Evolutionary conservation across 2,329 filamentous ascomycete genomes (phyloP).

Genomic region (Hirsutella thompsonii): DNA sequence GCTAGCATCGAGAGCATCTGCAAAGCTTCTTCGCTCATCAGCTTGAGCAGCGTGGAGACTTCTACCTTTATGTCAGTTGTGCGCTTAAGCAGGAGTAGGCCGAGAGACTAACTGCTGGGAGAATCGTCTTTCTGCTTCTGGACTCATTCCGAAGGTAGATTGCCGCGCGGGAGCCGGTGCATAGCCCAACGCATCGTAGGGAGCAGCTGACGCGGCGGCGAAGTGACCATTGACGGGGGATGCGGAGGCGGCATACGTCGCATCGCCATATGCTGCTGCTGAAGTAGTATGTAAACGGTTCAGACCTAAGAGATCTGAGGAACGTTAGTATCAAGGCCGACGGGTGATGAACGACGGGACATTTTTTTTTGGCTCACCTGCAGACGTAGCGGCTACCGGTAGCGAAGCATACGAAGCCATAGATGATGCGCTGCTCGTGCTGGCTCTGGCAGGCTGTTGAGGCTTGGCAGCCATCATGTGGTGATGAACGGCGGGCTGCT

Average conservation of each 20-base stretch:
- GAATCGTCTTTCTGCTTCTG: constrained; percentile 55
- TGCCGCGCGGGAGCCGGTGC: constrained; percentile 50
- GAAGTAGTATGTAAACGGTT: constrained; percentile 50
- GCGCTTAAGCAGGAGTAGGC: constrained; percentile 20
- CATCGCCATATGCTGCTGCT: constrained; percentile 58
- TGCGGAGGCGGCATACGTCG: constrained; percentile 52
- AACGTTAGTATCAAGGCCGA: background rate
- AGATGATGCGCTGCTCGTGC: constrained; percentile 41
- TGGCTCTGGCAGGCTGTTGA: constrained; percentile 36
- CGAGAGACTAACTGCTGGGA: constrained; percentile 60
- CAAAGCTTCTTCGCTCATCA: constrained; percentile 57
- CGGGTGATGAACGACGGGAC: constrained; percentile 24
- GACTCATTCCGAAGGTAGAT: constrained; percentile 38
- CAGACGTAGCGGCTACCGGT: constrained; percentile 59
- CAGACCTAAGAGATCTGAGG: constrained; percentile 53
- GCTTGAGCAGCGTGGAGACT: constrained; percentile 18
- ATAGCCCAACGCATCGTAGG: constrained; percentile 69
- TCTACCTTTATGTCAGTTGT: too few relatives aligned
- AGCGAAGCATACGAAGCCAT: constrained; percentile 63
- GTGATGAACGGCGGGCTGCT: constrained; percentile 37
- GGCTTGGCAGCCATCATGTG: constrained; percentile 36
- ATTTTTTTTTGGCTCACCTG: constrained; percentile 37
- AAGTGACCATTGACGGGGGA: constrained; percentile 55
- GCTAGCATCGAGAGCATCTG: constrained; percentile 83
- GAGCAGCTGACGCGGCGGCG: constrained; percentile 47